phyloP scores from a whole-genome alignment of 345 rosid species.

The Microcos paniculata region DNA sequence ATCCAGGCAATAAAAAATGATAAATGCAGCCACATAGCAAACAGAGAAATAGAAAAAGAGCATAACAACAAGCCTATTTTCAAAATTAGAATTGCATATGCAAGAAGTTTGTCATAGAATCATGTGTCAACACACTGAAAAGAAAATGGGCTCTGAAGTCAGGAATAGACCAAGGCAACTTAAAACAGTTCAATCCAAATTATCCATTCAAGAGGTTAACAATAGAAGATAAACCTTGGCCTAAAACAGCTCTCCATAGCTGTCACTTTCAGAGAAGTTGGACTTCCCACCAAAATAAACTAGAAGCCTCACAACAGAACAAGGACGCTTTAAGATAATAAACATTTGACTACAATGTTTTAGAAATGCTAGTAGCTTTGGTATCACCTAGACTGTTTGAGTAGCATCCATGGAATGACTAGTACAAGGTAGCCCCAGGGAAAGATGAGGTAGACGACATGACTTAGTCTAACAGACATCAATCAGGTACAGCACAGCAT shows the following conservation, averaged over 20 bases:
- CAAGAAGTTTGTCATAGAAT: background rate
- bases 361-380: background rate
- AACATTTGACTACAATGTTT: background rate
- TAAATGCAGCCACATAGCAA: background rate
- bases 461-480: background rate
- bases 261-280: background rate
- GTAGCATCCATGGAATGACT: background rate
- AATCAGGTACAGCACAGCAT: background rate
- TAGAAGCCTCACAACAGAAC: background rate
- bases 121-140: background rate
- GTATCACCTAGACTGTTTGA: background rate
- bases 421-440: background rate
- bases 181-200: background rate
- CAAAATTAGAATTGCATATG: background rate
- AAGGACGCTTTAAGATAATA: background rate
- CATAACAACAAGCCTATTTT: background rate
- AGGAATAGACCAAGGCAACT: background rate
- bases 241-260: background rate
- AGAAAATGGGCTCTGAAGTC: background rate
- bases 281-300: background rate
- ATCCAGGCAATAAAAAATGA: constrained; percentile 18
- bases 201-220: background rate
- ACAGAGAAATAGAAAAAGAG: background rate
- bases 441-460: background rate
- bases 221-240: background rate